Evolutionary conservation across 208 protist genomes (phyloP).

Genomic region (Histomonas meleagridis): DNA sequence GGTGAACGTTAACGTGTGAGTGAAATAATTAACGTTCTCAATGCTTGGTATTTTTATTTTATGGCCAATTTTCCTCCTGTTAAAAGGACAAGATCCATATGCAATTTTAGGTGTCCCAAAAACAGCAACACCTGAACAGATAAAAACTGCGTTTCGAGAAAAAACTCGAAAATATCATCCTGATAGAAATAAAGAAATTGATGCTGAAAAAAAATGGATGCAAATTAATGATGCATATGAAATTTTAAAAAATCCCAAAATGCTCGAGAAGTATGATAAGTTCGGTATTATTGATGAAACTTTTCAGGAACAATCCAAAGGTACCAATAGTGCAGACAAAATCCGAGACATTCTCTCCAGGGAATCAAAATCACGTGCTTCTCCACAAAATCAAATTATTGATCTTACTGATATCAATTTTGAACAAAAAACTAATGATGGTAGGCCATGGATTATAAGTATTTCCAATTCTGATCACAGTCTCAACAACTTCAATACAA

Average conservation of each 20-base stretch:
- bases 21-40: too few relatives aligned
- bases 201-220: background rate
- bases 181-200: background rate
- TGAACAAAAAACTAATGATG: background rate
- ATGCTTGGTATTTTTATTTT: too few relatives aligned
- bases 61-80: background rate
- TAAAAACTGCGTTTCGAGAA: background rate
- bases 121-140: background rate
- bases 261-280: background rate
- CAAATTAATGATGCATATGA: slow-evolving; percentile 28
- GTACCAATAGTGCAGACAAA: background rate
- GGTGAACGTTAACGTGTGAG: too few relatives aligned
- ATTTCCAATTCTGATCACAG: background rate
- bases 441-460: background rate
- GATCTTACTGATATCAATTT: background rate
- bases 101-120: background rate
- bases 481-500: background rate
- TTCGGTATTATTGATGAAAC: background rate
- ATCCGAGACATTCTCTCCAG: background rate
- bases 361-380: background rate
- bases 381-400: background rate
- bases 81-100: slow-evolving; percentile 25
- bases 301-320: background rate
- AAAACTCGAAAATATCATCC: background rate
- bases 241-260: background rate